phyloP scores from a whole-genome alignment of 2,329 filamentous ascomycete species.

The Rugonectria rugulosa region DNA sequence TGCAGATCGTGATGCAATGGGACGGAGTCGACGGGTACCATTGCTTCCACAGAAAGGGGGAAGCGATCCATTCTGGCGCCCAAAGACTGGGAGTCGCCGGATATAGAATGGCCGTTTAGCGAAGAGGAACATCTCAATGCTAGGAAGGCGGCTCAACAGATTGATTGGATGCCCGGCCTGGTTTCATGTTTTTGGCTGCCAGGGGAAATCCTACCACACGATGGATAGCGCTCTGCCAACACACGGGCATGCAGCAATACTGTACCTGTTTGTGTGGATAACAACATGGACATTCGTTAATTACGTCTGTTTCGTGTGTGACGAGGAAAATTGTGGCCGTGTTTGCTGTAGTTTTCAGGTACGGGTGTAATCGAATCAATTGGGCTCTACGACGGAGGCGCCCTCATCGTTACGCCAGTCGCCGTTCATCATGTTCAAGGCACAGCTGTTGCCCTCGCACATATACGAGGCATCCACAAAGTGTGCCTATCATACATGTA shows the following conservation, averaged over 20 bases:
- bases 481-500: too few relatives aligned
- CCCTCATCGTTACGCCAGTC: too few relatives aligned
- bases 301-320: neutral
- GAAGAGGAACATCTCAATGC: neutral
- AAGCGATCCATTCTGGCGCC: conserved; percentile 6
- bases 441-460: too few relatives aligned
- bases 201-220: neutral
- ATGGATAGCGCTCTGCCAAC: conserved; percentile 3
- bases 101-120: too few relatives aligned
- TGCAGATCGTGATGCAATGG: conserved; percentile 34
- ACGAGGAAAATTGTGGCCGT: neutral
- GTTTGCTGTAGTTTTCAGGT: neutral
- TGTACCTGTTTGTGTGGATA: neutral
- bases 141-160: neutral
- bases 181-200: conserved; percentile 2
- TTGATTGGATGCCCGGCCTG: conserved; percentile 5
- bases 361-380: neutral
- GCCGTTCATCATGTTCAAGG: too few relatives aligned
- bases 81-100: too few relatives aligned
- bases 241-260: neutral
- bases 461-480: too few relatives aligned
- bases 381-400: too few relatives aligned
- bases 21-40: too few relatives aligned
- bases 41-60: conserved; percentile 10
- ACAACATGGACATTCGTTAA: neutral